Evolutionary conservation across 352 stramenopile species (phyloP).

Genomic region (Aphanomyces cochlioides): DNA sequence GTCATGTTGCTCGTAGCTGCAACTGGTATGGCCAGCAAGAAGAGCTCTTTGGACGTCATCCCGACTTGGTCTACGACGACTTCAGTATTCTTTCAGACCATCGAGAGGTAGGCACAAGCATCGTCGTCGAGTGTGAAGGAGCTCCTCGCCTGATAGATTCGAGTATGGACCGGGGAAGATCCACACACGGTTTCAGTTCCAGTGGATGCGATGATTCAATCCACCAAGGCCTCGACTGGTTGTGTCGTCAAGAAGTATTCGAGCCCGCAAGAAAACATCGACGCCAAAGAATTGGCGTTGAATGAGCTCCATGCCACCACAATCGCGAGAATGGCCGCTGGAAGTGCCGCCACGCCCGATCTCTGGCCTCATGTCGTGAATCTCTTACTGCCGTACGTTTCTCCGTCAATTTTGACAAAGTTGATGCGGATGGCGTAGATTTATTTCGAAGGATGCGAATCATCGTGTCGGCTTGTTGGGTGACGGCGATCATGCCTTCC

Average conservation of each 20-base stretch:
- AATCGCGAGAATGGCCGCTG: neutral
- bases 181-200: neutral
- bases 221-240: constrained; percentile 11
- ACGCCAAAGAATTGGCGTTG: constrained; percentile 9
- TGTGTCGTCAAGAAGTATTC: constrained; percentile 23
- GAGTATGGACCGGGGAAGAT: neutral
- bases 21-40: constrained; percentile 82
- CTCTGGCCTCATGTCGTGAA: neutral
- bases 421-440: neutral
- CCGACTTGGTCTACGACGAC: constrained; percentile 74
- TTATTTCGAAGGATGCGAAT: neutral
- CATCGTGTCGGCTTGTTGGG: constrained; percentile 4
- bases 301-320: neutral
- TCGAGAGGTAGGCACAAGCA: constrained; percentile 43
- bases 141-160: neutral
- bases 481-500: neutral
- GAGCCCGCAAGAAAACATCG: constrained; percentile 1
- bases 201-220: constrained; percentile 3
- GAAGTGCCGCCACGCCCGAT: neutral
- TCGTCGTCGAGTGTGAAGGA: too few species aligned
- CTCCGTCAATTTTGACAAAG: neutral
- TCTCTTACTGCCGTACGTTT: constrained; percentile 10
- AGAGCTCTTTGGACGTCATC: constrained; percentile 45
- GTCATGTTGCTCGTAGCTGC: constrained; percentile 33
- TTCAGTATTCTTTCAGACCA: constrained; percentile 77